These are phyloP conservation scores for Crithidia expoeki DNA, from an alignment of 208 protist genomes.

Conservation along the genomic window DNA sequence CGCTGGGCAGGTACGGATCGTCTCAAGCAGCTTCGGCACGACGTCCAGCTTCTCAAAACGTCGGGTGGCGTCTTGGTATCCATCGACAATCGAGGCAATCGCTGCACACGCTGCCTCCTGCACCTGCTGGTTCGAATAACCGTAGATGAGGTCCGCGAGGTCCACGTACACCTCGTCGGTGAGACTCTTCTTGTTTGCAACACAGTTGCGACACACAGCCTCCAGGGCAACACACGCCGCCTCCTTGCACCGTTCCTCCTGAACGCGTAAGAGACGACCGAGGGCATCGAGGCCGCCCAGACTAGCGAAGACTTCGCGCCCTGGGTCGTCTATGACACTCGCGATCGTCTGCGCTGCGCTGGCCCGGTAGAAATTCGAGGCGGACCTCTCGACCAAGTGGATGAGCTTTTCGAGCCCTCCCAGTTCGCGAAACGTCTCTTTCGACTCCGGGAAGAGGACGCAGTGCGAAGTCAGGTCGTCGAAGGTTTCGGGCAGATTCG, in stretches of 20 bases:
- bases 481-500: constrained; percentile 89
- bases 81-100: constrained; percentile 85
- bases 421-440: constrained; percentile 81
- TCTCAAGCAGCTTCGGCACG: constrained; percentile 86
- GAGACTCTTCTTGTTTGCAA: constrained; percentile 73
- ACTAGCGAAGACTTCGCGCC: constrained; percentile 61
- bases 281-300: constrained; percentile 79
- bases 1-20: constrained; percentile 81
- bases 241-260: constrained; percentile 92
- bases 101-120: constrained; percentile 88
- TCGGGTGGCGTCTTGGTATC: constrained; percentile 59
- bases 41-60: constrained; percentile 75
- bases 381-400: constrained; percentile 81
- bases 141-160: constrained; percentile 85
- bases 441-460: constrained; percentile 86
- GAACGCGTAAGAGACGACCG: constrained; percentile 71
- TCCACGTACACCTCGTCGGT: constrained; percentile 59
- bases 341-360: constrained; percentile 89
- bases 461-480: constrained; percentile 92
- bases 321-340: constrained; percentile 85
- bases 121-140: constrained; percentile 91
- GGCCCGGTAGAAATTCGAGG: constrained; percentile 84
- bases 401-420: constrained; percentile 82
- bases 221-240: constrained; percentile 88
- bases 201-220: constrained; percentile 76